Percentiles rank a stretch among this genome's conserved stretches.
phyloP scores from a whole-genome alignment of 1,139 yeast species.

The Sugiyamaella grinbergsii region DNA sequence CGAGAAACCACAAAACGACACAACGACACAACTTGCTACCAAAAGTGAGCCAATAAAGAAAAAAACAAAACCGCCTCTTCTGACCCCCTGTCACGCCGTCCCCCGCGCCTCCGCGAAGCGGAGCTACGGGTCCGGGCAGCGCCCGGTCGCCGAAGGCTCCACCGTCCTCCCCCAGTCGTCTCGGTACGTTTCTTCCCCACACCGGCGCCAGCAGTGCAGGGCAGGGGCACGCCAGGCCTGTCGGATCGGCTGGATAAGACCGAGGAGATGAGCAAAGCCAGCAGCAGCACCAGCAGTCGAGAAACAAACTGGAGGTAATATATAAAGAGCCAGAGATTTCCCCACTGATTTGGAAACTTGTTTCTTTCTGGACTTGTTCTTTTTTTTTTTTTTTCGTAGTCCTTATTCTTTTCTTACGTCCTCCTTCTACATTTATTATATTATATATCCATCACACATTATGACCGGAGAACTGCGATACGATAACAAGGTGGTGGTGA shows the following conservation, averaged over 20 bases:
- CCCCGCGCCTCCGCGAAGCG: not conserved
- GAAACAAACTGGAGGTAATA: not conserved
- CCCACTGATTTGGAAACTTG: not conserved
- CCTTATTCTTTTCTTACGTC: not conserved
- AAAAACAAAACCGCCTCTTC: not conserved
- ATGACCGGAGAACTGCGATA: conserved; percentile 46
- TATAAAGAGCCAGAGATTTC: conserved; percentile 4
- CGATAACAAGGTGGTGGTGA: conserved; percentile 81
- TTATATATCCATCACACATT: not conserved
- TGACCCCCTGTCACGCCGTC: too few relatives aligned
- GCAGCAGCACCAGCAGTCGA: not conserved
- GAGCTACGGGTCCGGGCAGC: not conserved
- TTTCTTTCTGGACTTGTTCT: conserved; percentile 5
- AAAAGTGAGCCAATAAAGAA: too few relatives aligned
- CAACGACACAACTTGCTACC: too few relatives aligned
- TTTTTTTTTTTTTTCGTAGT: not conserved
- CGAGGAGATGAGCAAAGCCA: conserved; percentile 8
- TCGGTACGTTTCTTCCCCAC: too few relatives aligned
- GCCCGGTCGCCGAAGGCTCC: not conserved
- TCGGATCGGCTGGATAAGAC: conserved; percentile 5
- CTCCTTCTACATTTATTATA: not conserved
- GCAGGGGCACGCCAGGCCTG: not conserved
- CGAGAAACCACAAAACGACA: too few relatives aligned
- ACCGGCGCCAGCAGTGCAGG: too few relatives aligned
- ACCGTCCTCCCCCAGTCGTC: too few relatives aligned